Evolutionary conservation across 2,329 filamentous ascomycete species (phyloP).

Genomic region (Arthrobotrys pseudoclavata): DNA sequence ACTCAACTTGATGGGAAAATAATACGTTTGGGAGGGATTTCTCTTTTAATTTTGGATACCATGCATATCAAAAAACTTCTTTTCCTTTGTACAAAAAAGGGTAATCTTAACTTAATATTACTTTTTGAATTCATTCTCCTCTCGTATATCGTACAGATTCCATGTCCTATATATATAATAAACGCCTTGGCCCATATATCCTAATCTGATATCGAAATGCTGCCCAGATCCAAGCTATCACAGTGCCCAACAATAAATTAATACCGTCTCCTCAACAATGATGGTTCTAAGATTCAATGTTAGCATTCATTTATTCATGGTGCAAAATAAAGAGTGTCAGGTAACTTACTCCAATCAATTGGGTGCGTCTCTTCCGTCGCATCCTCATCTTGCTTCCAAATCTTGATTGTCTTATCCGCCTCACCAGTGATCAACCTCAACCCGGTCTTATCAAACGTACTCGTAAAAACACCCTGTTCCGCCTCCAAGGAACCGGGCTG

Average conservation of each 20-base stretch:
- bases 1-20: conserved; percentile 48
- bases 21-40: conserved; percentile 31
- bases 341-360: conserved; percentile 78
- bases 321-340: background rate
- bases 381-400: conserved; percentile 94
- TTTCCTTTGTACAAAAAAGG: conserved; percentile 11
- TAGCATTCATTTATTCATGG: conserved; percentile 12
- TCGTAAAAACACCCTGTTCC: conserved; percentile 93
- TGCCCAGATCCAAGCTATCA: background rate
- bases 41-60: conserved; percentile 26
- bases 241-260: conserved; percentile 16
- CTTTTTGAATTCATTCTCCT: conserved; percentile 34
- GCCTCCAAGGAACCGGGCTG: conserved; percentile 95
- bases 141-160: conserved; percentile 51
- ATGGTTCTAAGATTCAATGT: conserved; percentile 50
- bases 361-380: conserved; percentile 93
- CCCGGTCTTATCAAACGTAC: conserved; percentile 90
- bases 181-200: conserved; percentile 39
- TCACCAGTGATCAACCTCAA: conserved; percentile 92
- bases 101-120: conserved; percentile 26
- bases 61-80: conserved; percentile 32
- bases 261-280: conserved; percentile 47
- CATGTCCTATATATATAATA: conserved; percentile 33
- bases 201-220: conserved; percentile 34
- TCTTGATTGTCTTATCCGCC: conserved; percentile 97